Conservation (phyloP, 1,284 basidiomycete genomes). For the Leccinum solheimii region DNA sequence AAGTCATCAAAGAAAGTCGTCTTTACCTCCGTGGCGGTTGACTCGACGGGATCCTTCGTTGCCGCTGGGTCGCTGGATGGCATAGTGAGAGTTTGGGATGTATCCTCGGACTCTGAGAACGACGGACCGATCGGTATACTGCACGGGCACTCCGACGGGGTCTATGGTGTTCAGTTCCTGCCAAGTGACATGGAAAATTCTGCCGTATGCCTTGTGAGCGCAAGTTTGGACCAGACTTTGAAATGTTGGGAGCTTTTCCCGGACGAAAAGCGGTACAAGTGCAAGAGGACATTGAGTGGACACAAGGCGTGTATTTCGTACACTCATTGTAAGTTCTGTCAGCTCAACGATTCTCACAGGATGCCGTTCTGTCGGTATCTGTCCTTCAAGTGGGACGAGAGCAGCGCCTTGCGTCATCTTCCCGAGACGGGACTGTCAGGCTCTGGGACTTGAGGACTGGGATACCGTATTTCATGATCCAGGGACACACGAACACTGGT, state of each 20-base stretch:
- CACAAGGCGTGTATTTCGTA: constrained; percentile 24
- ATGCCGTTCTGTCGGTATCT: constrained; percentile 34
- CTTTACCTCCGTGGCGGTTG: constrained; percentile 33
- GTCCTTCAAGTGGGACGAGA: constrained; percentile 37
- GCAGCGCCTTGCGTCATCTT: constrained; percentile 36
- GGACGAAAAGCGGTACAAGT: constrained; percentile 26
- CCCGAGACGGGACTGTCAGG: constrained; percentile 35
- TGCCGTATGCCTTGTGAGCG: constrained; percentile 29
- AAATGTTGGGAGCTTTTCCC: constrained; percentile 33
- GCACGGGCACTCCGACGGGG: constrained; percentile 31
- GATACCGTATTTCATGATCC: constrained; percentile 36
- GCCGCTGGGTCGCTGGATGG: constrained; percentile 38
- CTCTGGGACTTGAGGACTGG: constrained; percentile 36
- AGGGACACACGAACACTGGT: constrained; percentile 38
- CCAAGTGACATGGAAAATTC: constrained; percentile 9
- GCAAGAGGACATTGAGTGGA: constrained; percentile 33
- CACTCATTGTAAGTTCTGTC: background rate
- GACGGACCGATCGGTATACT: constrained; percentile 25
- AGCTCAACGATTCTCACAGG: constrained; percentile 19
- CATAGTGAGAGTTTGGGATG: constrained; percentile 31
- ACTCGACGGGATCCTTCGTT: constrained; percentile 29
- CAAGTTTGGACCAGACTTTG: constrained; percentile 32
- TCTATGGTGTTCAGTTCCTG: constrained; percentile 35
- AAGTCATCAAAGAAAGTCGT: constrained; percentile 25
- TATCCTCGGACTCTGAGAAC: constrained; percentile 19